Evolutionary conservation across 2,329 filamentous ascomycete species (phyloP).

Genomic region (Hysterium pulicare): DNA sequence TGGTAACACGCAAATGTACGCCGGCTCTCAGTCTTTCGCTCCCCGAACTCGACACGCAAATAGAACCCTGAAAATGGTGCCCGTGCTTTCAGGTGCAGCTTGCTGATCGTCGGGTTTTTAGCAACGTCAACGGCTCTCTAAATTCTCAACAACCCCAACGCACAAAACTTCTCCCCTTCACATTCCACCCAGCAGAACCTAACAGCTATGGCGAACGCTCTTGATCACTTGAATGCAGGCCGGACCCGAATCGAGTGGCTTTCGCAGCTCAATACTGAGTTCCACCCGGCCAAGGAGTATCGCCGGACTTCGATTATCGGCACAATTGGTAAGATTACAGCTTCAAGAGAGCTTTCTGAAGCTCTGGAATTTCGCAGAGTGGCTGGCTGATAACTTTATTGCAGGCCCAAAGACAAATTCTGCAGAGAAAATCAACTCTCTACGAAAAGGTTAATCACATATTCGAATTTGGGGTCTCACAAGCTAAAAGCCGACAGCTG

Average conservation of each 20-base stretch:
- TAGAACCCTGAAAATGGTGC: neutral
- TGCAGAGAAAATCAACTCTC: slow-evolving; percentile 91
- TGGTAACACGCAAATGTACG: neutral
- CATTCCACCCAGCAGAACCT: slow-evolving; percentile 6
- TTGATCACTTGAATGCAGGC: slow-evolving; percentile 76
- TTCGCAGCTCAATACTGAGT: slow-evolving; percentile 82
- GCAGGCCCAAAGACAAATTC: slow-evolving; percentile 95
- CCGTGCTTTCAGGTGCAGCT: neutral
- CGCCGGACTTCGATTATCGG: slow-evolving; percentile 97
- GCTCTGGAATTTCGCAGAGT: slow-evolving; percentile 1
- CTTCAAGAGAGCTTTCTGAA: neutral
- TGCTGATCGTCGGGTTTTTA: slow-evolving; percentile 1
- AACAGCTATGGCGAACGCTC: slow-evolving; percentile 62
- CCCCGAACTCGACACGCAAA: neutral
- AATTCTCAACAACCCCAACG: neutral
- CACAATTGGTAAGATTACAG: slow-evolving; percentile 69
- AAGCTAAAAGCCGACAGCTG: slow-evolving; percentile 49
- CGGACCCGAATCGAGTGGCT: slow-evolving; percentile 70
- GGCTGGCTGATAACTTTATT: neutral
- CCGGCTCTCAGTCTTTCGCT: slow-evolving; percentile 2
- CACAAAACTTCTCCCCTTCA: neutral
- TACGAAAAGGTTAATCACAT: slow-evolving; percentile 61
- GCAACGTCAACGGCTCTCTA: neutral
- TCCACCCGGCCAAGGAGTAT: slow-evolving; percentile 81
- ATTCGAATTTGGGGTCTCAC: neutral